A percentile compares a stretch with the other conserved stretches of the same genome.
These are phyloP conservation scores for Akanthomyces uredinophilus DNA, from an alignment of 2,329 filamentous ascomycete species.

Conservation along the genomic window DNA sequence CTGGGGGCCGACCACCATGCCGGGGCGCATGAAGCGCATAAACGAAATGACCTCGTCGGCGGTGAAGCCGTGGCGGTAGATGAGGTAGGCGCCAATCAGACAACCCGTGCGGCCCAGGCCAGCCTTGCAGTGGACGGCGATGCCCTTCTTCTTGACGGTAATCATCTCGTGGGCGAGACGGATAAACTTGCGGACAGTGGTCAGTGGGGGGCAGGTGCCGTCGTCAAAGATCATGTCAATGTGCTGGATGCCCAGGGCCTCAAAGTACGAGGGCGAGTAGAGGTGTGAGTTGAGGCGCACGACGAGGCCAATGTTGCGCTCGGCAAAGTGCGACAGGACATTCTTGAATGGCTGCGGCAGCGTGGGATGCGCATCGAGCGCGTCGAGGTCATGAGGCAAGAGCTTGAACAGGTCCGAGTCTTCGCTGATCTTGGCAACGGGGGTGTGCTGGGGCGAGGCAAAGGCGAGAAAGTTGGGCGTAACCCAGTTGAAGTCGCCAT, in stretches of 20 bases:
- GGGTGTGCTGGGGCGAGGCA: slow-evolving; percentile 83
- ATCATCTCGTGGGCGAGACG: slow-evolving; percentile 93
- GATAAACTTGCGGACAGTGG: slow-evolving; percentile 90
- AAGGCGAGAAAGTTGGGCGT: slow-evolving; percentile 94
- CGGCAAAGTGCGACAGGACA: slow-evolving; percentile 81
- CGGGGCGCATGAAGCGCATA: slow-evolving; percentile 98
- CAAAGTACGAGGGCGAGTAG: slow-evolving; percentile 96
- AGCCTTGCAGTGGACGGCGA: slow-evolving; percentile 98
- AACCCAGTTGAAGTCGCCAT: slow-evolving; percentile 99
- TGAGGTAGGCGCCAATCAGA: slow-evolving; percentile 93
- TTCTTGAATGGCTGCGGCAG: slow-evolving; percentile 92
- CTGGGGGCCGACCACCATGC: slow-evolving; percentile 97
- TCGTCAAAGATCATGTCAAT: slow-evolving; percentile 99
- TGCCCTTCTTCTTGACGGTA: slow-evolving; percentile 81
- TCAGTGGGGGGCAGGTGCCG: slow-evolving; percentile 85
- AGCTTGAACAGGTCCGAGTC: slow-evolving; percentile 68
- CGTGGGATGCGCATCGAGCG: slow-evolving; percentile 63
- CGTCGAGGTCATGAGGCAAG: slow-evolving; percentile 70
- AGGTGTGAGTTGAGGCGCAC: slow-evolving; percentile 93
- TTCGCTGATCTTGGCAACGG: slow-evolving; percentile 65
- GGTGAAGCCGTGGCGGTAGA: slow-evolving; percentile 95
- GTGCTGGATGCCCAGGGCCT: slow-evolving; percentile 88
- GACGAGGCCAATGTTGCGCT: slow-evolving; percentile 85
- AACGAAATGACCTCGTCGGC: slow-evolving; percentile 96
- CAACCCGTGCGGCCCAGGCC: slow-evolving; percentile 93